phyloP scores from a whole-genome alignment of 768 basidiomycete genomes.

The Cytidiella melzeri region DNA sequence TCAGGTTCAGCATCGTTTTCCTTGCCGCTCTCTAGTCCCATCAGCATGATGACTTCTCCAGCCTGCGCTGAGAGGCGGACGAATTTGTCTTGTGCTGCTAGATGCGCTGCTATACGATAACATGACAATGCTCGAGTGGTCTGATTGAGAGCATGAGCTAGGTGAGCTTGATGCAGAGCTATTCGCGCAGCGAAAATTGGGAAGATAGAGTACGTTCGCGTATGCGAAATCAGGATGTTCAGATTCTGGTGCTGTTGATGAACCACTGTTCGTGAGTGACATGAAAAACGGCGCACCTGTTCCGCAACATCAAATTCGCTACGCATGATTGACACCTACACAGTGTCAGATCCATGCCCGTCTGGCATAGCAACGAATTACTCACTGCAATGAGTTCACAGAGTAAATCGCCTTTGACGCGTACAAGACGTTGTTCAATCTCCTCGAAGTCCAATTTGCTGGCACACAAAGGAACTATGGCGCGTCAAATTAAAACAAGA shows the following conservation, averaged over 20 bases:
- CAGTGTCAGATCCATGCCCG: background rate
- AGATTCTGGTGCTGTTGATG: slow-evolving; percentile 30
- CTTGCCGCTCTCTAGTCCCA: slow-evolving; percentile 31
- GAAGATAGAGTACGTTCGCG: slow-evolving; percentile 55
- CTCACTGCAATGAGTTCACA: slow-evolving; percentile 64
- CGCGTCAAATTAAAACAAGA: background rate
- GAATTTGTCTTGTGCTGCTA: slow-evolving; percentile 36
- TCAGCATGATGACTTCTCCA: slow-evolving; percentile 43
- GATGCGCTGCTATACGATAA: slow-evolving; percentile 54
- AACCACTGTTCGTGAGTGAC: background rate
- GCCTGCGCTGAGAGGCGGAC: slow-evolving; percentile 43
- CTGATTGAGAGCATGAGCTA: slow-evolving; percentile 61
- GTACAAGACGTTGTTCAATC: slow-evolving; percentile 44
- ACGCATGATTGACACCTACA: slow-evolving; percentile 58
- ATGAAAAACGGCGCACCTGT: slow-evolving; percentile 31
- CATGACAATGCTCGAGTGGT: slow-evolving; percentile 49
- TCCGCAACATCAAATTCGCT: slow-evolving; percentile 64
- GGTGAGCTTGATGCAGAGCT: slow-evolving; percentile 63
- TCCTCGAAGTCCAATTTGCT: slow-evolving; percentile 43
- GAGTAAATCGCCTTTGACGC: slow-evolving; percentile 64
- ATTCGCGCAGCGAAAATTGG: slow-evolving; percentile 52
- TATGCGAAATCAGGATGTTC: slow-evolving; percentile 49
- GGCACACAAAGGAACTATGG: slow-evolving; percentile 50
- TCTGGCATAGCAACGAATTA: background rate
- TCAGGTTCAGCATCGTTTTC: slow-evolving; percentile 11